These are phyloP conservation scores for Chloranthus sessilifolius DNA, from an alignment of 164 flowering plant genomes.

Conservation along the genomic window DNA sequence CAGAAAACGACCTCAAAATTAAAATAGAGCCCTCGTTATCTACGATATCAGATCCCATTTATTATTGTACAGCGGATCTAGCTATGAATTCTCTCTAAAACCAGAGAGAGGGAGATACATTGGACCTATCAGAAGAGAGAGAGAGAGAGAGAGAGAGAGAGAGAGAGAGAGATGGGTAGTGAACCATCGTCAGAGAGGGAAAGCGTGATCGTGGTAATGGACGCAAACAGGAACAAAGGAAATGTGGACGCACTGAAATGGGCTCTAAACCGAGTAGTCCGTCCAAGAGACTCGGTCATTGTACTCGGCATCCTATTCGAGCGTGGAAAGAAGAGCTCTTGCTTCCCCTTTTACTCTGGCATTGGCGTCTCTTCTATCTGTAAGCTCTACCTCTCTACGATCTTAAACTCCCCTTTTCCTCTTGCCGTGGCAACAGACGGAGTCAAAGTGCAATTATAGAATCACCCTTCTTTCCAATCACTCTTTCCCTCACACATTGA, in stretches of 20 bases:
- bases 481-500: neutral
- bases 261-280: slow-evolving; percentile 41
- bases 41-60: too few species aligned
- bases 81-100: too few species aligned
- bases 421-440: neutral
- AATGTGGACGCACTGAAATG: slow-evolving; percentile 27
- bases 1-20: too few species aligned
- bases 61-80: too few species aligned
- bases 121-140: too few species aligned
- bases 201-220: slow-evolving; percentile 41
- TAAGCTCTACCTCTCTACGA: slow-evolving; percentile 8
- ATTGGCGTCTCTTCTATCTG: slow-evolving; percentile 30
- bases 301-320: slow-evolving; percentile 35
- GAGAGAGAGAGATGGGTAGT: neutral
- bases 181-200: slow-evolving; percentile 10
- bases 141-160: too few species aligned
- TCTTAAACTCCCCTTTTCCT: neutral
- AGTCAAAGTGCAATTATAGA: neutral
- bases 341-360: slow-evolving; percentile 30
- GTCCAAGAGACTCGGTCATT: slow-evolving; percentile 35
- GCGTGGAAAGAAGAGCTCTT: slow-evolving; percentile 30
- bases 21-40: too few species aligned
- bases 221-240: slow-evolving; percentile 29
- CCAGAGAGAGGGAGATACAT: too few species aligned
- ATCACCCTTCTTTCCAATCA: neutral